These are phyloP conservation scores for Clathrospora elynae DNA, from an alignment of 2,329 filamentous ascomycete species.

Conservation along the genomic window DNA sequence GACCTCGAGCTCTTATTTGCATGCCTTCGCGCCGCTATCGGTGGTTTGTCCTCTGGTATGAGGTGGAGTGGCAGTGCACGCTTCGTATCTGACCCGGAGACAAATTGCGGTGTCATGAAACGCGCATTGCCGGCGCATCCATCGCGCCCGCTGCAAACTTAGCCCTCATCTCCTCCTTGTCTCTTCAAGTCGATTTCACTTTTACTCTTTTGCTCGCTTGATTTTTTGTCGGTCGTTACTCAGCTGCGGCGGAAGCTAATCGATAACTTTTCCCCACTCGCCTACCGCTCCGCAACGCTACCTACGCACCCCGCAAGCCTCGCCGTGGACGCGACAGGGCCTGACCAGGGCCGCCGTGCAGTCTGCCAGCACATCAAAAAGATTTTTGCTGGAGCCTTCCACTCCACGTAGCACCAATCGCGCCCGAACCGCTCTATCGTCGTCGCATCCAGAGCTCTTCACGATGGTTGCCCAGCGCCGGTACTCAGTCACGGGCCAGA, in stretches of 20 bases:
- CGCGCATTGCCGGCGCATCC: slow-evolving; percentile 22
- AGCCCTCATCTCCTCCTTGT: slow-evolving; percentile 25
- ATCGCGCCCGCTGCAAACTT: slow-evolving; percentile 18
- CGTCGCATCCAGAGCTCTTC: background rate
- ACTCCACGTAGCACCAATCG: slow-evolving; percentile 17
- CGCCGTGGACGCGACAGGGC: slow-evolving; percentile 25
- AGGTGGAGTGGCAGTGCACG: slow-evolving; percentile 21
- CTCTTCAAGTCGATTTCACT: slow-evolving; percentile 1
- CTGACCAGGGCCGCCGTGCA: slow-evolving; percentile 16
- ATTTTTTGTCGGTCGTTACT: slow-evolving; percentile 3
- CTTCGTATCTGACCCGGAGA: slow-evolving; percentile 15
- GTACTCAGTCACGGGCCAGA: slow-evolving; percentile 47
- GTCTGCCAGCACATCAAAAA: slow-evolving; percentile 30
- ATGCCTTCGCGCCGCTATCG: too few relatives aligned
- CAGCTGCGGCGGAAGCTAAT: slow-evolving; percentile 21
- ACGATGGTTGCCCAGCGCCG: slow-evolving; percentile 42
- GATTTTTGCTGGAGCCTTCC: slow-evolving; percentile 19
- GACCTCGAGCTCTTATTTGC: background rate
- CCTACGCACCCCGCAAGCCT: slow-evolving; percentile 35
- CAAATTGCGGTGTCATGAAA: slow-evolving; percentile 35
- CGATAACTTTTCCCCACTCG: slow-evolving; percentile 30
- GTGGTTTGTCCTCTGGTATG: too few relatives aligned
- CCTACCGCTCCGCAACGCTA: slow-evolving; percentile 26
- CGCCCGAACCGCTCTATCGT: slow-evolving; percentile 1
- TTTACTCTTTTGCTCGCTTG: slow-evolving; percentile 4